Conservation (phyloP, 1,139 yeast species). For the Suhomyces choctaworum region DNA sequence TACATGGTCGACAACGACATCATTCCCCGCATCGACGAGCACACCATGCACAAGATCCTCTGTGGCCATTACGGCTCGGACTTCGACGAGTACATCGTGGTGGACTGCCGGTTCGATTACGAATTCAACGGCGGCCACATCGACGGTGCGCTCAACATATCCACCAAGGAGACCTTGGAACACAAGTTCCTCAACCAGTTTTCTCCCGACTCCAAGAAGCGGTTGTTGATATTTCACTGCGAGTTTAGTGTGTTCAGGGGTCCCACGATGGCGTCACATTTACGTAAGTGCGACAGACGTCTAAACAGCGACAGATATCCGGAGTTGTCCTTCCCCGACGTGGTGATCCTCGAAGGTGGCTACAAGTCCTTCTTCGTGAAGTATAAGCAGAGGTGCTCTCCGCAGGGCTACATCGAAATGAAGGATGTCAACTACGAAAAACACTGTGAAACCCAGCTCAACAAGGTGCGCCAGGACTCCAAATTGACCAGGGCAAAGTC, state of each 20-base stretch:
- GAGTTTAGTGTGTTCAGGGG: slow-evolving; percentile 93
- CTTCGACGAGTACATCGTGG: slow-evolving; percentile 61
- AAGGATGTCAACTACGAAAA: slow-evolving; percentile 66
- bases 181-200: slow-evolving; percentile 32
- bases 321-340: slow-evolving; percentile 78
- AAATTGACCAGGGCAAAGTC: slow-evolving; percentile 46
- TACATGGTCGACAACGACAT: slow-evolving; percentile 58
- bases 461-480: slow-evolving; percentile 61
- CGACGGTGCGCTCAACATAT: slow-evolving; percentile 74
- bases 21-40: slow-evolving; percentile 71
- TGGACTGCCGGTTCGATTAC: slow-evolving; percentile 92
- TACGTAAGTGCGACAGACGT: slow-evolving; percentile 79
- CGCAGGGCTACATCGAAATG: slow-evolving; percentile 86
- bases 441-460: slow-evolving; percentile 72
- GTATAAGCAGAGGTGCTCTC: slow-evolving; percentile 58
- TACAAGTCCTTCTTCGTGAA: slow-evolving; percentile 72
- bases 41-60: slow-evolving; percentile 62
- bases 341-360: slow-evolving; percentile 87
- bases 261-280: slow-evolving; percentile 85
- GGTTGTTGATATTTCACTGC: slow-evolving; percentile 81
- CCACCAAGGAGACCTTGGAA: slow-evolving; percentile 69
- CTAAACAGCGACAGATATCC: slow-evolving; percentile 78
- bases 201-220: slow-evolving; percentile 23
- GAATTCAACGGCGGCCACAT: slow-evolving; percentile 95
- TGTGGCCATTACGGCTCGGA: slow-evolving; percentile 53